phyloP scores from a whole-genome alignment of 768 basidiomycete species.

The Suillus alpinus region DNA sequence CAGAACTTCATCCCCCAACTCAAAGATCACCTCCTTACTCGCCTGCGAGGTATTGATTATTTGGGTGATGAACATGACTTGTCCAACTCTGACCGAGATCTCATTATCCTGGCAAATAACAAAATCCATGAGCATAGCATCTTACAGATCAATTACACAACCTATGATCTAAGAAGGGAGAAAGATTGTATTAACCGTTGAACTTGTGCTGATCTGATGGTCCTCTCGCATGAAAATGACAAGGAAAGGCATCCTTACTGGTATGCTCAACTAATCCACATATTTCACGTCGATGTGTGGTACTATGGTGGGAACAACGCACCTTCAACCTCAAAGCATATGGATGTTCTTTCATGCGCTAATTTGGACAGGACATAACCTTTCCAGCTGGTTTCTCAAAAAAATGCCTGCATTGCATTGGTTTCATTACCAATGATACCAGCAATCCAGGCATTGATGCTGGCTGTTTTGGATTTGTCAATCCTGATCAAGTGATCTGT shows the following conservation, averaged over 20 bases:
- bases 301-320: constrained; percentile 7
- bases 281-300: constrained; percentile 27
- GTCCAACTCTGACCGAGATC: too few relatives aligned
- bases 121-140: not conserved
- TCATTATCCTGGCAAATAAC: too few relatives aligned
- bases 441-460: too few relatives aligned
- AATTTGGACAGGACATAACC: too few relatives aligned
- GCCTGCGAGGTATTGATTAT: constrained; percentile 1
- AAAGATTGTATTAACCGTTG: constrained; percentile 20
- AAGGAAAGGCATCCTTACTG: constrained; percentile 30
- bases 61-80: too few relatives aligned
- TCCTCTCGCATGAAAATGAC: constrained; percentile 23
- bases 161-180: not conserved
- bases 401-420: too few relatives aligned
- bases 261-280: constrained; percentile 34
- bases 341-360: too few relatives aligned
- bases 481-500: too few relatives aligned
- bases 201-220: constrained; percentile 35
- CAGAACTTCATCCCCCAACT: constrained; percentile 22
- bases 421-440: too few relatives aligned
- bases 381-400: too few relatives aligned
- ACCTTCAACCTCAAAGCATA: constrained; percentile 13
- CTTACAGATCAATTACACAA: not conserved
- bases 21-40: constrained; percentile 19
- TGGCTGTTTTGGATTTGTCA: too few relatives aligned